Evolutionary conservation across 202 grass and related monocot genomes (phyloP).

Genomic region (Brachypodium distachyon): DNA sequence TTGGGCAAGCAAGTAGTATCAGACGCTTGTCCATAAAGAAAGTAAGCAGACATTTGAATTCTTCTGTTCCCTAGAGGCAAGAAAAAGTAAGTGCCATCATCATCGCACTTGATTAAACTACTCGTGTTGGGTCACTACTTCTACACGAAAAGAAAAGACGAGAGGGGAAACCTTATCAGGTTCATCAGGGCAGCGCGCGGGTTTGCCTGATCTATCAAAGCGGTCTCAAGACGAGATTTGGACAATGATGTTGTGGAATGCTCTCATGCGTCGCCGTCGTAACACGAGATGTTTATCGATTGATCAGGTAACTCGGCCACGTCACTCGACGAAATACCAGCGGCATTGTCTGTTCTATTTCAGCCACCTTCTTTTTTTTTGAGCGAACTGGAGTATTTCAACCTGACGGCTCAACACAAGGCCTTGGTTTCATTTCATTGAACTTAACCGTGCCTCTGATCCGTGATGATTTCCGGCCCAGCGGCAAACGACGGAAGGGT

Average conservation of each 20-base stretch:
- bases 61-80: too few species aligned
- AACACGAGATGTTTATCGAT: not conserved
- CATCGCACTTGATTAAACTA: not conserved
- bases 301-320: not conserved
- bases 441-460: too few species aligned
- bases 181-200: not conserved
- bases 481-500: too few species aligned
- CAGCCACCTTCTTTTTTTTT: too few species aligned
- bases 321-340: not conserved
- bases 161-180: not conserved
- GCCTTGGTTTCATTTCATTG: too few species aligned
- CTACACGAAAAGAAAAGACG: not conserved
- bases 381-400: too few species aligned
- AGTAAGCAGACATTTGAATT: too few species aligned
- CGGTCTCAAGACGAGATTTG: not conserved
- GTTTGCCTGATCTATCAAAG: not conserved
- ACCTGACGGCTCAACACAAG: too few species aligned
- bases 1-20: not conserved
- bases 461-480: too few species aligned
- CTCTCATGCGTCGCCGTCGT: not conserved
- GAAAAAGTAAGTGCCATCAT: not conserved
- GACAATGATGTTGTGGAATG: not conserved
- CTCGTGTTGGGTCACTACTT: not conserved
- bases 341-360: not conserved
- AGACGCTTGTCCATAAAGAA: too few species aligned